phyloP scores from a whole-genome alignment of 1,139 yeast genomes.

The Hyphopichia wangnamkhiaoensis region DNA sequence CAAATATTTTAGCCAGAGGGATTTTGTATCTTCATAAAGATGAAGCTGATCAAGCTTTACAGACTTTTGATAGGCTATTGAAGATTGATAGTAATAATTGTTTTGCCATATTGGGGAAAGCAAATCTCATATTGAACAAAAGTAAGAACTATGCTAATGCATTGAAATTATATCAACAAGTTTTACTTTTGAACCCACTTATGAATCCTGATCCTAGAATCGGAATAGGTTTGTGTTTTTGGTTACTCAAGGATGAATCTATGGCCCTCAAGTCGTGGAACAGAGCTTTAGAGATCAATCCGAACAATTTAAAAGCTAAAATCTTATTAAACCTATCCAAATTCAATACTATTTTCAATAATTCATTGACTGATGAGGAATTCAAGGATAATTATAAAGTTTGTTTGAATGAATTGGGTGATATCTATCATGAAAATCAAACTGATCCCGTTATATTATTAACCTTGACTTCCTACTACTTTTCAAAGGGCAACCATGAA shows the following conservation, averaged over 20 bases:
- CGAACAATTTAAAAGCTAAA: constrained; percentile 60
- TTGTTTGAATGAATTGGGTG: constrained; percentile 40
- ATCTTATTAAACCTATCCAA: constrained; percentile 67
- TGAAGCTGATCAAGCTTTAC: constrained; percentile 66
- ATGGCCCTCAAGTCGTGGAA: constrained; percentile 85
- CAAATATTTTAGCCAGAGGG: constrained; percentile 64
- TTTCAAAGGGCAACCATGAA: constrained; percentile 59
- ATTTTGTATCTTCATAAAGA: constrained; percentile 48
- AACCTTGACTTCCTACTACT: constrained; percentile 54
- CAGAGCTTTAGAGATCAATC: constrained; percentile 69
- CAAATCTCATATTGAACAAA: constrained; percentile 73
- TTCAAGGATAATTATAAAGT: constrained; percentile 51
- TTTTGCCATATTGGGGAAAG: constrained; percentile 81
- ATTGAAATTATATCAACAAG: constrained; percentile 79
- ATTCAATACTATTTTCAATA: constrained; percentile 63
- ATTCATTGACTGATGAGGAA: constrained; percentile 60
- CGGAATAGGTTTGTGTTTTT: constrained; percentile 92
- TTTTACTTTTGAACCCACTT: constrained; percentile 72
- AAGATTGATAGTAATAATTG: constrained; percentile 57
- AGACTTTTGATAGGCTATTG: constrained; percentile 57
- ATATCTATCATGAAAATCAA: constrained; percentile 25
- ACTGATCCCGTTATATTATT: constrained; percentile 44
- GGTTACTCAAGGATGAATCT: constrained; percentile 78
- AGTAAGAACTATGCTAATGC: constrained; percentile 70
- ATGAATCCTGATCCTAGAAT: constrained; percentile 90